Evolutionary conservation across 495 filamentous ascomycete genomes (phyloP).

Genomic region (Pseudomonodictys pantanalensis): DNA sequence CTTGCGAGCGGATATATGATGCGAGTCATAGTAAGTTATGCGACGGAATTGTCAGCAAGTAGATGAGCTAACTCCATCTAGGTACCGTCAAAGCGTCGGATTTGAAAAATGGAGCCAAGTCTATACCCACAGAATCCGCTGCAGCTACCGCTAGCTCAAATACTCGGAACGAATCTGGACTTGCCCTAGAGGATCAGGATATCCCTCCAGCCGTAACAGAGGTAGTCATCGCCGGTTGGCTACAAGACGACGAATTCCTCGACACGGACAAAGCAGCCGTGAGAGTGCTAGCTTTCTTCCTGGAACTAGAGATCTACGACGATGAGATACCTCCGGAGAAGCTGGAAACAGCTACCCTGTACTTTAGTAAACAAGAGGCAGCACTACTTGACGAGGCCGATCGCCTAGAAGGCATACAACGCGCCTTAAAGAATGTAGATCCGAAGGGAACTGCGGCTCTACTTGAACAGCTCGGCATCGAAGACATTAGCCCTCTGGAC

Average conservation of each 20-base stretch:
- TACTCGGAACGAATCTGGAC: too few relatives aligned
- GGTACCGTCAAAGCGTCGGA: too few relatives aligned
- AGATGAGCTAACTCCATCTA: too few relatives aligned
- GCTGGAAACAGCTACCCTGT: constrained; percentile 10
- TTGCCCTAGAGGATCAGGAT: neutral
- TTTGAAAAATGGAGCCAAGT: too few relatives aligned
- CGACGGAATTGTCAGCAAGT: too few relatives aligned
- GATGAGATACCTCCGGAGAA: constrained; percentile 7
- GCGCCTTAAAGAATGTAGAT: constrained; percentile 20
- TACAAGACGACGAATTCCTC: constrained; percentile 5
- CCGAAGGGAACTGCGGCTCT: constrained; percentile 22
- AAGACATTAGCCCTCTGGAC: constrained; percentile 21
- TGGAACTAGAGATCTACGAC: constrained; percentile 10
- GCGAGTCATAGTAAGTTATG: too few relatives aligned
- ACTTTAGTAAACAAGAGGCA: constrained; percentile 4
- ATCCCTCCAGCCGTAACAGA: constrained; percentile 1
- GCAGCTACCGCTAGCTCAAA: too few relatives aligned
- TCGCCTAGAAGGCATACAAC: constrained; percentile 9
- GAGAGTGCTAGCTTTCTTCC: constrained; percentile 3
- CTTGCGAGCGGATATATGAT: constrained; percentile 15
- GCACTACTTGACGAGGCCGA: constrained; percentile 21
- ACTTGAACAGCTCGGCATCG: constrained; percentile 18
- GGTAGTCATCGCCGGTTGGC: constrained; percentile 10
- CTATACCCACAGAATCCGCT: too few relatives aligned
- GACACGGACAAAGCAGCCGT: constrained; percentile 16